Evolutionary conservation across 257 asterid genomes (phyloP).

Genomic region (Phtheirospermum japonicum): DNA sequence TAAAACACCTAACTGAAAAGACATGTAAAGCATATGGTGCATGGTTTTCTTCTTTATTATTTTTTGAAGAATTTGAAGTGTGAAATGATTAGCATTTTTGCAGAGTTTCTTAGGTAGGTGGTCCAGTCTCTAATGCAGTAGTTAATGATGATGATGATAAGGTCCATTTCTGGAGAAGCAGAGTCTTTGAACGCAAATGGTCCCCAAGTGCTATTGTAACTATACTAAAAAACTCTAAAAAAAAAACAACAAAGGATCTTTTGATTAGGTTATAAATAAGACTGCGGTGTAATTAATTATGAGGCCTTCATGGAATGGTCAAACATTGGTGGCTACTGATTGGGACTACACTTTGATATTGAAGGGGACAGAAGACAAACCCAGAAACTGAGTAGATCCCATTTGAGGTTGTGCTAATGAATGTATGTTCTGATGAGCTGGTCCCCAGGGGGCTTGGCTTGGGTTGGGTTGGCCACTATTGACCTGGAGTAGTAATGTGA

Average conservation of each 20-base stretch:
- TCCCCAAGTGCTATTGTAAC: no score
- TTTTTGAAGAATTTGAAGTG: no score
- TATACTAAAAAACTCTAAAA: no score
- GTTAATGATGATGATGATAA: constrained; percentile 31
- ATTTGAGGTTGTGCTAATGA: constrained; percentile 23
- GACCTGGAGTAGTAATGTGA: no score
- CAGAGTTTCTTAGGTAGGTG: constrained; percentile 31
- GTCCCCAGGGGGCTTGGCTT: not conserved
- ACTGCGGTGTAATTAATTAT: no score
- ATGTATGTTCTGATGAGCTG: not conserved
- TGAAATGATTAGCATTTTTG: constrained; percentile 25
- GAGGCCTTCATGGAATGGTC: constrained; percentile 15
- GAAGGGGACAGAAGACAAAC: not conserved
- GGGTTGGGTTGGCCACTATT: no score
- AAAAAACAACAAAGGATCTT: no score
- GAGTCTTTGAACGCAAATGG: no score
- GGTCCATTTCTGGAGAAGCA: not conserved
- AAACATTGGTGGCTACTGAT: constrained; percentile 20
- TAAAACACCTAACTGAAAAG: no score
- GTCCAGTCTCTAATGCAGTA: constrained; percentile 38
- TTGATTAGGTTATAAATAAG: no score
- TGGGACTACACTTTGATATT: constrained; percentile 16
- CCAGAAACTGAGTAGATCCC: not conserved
- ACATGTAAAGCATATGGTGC: no score
- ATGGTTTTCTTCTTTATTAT: no score